Evolutionary conservation across 345 rosid genomes (phyloP).

Genomic region (Linum trigynum): DNA sequence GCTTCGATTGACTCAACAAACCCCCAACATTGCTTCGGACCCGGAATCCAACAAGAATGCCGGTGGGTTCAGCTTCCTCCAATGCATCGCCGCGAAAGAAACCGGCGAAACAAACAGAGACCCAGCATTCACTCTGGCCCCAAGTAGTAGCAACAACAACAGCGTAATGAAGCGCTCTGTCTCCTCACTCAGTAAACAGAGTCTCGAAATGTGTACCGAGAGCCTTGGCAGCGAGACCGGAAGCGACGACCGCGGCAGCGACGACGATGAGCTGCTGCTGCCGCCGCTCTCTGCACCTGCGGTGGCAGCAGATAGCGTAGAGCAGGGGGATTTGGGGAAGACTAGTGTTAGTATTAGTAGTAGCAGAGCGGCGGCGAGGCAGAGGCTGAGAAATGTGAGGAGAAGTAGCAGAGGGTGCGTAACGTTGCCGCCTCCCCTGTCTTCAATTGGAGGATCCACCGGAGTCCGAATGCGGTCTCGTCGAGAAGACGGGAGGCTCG

Average conservation of each 20-base stretch:
- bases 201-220: constrained; percentile 80
- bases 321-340: constrained; percentile 8
- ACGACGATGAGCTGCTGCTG: constrained; percentile 24
- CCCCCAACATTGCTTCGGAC: neutral
- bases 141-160: neutral
- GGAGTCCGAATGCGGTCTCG: constrained; percentile 45
- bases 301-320: too few relatives aligned
- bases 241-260: constrained; percentile 31
- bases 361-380: neutral
- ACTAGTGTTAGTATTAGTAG: constrained; percentile 27
- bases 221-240: constrained; percentile 80
- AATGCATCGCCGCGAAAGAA: neutral
- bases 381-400: neutral
- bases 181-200: constrained; percentile 49
- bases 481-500: constrained; percentile 64
- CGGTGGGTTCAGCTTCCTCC: neutral
- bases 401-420: neutral
- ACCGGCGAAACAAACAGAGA: neutral
- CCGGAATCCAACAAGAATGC: neutral
- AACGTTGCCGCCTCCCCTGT: constrained; percentile 67
- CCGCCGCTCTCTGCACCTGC: constrained; percentile 16
- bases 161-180: constrained; percentile 27
- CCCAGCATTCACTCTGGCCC: too few relatives aligned
- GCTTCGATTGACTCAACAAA: neutral
- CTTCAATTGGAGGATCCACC: constrained; percentile 49